A percentile compares a stretch with the other conserved stretches of the same genome.
These are phyloP conservation scores for Sugiyamaella floridensis DNA, from an alignment of 805 yeast genomes.

Conservation along the genomic window DNA sequence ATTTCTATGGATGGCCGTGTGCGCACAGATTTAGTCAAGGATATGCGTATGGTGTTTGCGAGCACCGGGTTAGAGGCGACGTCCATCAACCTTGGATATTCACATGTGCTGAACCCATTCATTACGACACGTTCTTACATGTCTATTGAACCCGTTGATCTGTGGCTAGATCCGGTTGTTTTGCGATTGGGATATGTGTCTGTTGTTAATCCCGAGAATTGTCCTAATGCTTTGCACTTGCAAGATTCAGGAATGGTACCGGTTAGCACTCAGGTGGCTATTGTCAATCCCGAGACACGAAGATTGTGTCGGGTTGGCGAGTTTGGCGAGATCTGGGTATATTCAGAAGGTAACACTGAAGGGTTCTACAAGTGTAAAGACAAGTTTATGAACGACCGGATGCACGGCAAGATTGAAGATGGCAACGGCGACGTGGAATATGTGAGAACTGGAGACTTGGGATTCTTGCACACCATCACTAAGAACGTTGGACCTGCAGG, in stretches of 20 bases:
- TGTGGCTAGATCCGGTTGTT: constrained; percentile 81
- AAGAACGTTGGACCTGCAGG: constrained; percentile 23
- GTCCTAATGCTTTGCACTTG: constrained; percentile 61
- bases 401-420: constrained; percentile 55
- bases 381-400: constrained; percentile 46
- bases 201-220: constrained; percentile 65
- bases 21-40: constrained; percentile 46
- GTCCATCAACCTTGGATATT: constrained; percentile 69
- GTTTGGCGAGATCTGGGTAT: constrained; percentile 95
- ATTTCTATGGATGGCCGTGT: constrained; percentile 74
- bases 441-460: constrained; percentile 88
- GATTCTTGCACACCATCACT: constrained; percentile 75
- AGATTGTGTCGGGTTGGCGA: constrained; percentile 80
- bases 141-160: constrained; percentile 79
- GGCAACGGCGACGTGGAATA: constrained; percentile 60
- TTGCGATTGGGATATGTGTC: constrained; percentile 84
- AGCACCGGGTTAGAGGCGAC: constrained; percentile 58
- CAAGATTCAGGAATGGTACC: constrained; percentile 97
- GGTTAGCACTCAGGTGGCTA: constrained; percentile 85
- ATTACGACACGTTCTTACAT: constrained; percentile 79
- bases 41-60: constrained; percentile 55
- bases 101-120: constrained; percentile 74
- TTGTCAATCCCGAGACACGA: constrained; percentile 89
- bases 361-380: constrained; percentile 52
- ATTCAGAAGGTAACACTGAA: constrained; percentile 73